Evolutionary conservation across 2,329 filamentous ascomycete genomes (phyloP).

Genomic region (Pseudogymnoascus sp.): DNA sequence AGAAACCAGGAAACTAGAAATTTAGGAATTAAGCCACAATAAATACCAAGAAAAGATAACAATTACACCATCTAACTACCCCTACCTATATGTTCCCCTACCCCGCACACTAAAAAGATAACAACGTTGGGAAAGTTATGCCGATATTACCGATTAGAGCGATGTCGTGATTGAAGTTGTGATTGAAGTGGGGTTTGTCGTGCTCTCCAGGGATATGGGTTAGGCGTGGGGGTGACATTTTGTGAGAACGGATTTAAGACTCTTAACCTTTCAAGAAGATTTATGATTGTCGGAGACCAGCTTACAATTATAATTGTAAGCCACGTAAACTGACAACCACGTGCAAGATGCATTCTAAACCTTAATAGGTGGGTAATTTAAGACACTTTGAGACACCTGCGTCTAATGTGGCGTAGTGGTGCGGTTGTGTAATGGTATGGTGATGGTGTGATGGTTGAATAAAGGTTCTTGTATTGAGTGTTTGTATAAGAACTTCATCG

Average conservation of each 20-base stretch:
- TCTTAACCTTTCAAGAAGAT: not conserved
- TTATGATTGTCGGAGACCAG: not conserved
- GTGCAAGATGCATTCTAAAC: not conserved
- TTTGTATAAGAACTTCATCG: too few species aligned
- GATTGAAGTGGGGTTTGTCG: conserved; percentile 9
- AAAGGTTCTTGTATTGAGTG: too few species aligned
- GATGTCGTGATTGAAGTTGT: conserved; percentile 22
- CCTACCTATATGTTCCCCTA: not conserved
- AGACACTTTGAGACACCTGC: not conserved
- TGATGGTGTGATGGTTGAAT: not conserved
- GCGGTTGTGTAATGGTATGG: not conserved
- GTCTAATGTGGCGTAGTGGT: not conserved
- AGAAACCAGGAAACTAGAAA: not conserved
- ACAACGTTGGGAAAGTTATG: conserved; percentile 9
- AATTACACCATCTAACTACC: not conserved
- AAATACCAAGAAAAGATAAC: not conserved
- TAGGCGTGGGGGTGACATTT: not conserved
- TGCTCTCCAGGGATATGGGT: not conserved
- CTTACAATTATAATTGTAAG: not conserved
- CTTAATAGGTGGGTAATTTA: not conserved
- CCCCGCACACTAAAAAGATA: not conserved
- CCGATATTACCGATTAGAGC: conserved; percentile 14
- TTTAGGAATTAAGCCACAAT: not conserved
- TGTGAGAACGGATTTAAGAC: not conserved
- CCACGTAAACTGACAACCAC: not conserved